phyloP scores from a whole-genome alignment of 306 rosid genomes.

The Rosa chinensis region DNA sequence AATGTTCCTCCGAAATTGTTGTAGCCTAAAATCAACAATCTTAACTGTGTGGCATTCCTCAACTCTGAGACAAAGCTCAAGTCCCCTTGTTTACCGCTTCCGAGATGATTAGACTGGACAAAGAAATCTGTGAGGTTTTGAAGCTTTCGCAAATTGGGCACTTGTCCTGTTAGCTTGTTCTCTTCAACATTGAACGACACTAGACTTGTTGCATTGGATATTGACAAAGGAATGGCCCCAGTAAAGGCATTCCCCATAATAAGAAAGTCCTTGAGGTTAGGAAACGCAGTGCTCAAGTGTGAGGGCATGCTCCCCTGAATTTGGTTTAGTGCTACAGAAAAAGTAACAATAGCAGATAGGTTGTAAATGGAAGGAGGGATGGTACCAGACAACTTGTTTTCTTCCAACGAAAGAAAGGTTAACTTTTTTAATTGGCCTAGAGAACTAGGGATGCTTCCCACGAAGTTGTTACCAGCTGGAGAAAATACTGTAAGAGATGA shows the following conservation, averaged over 20 bases:
- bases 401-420: not conserved
- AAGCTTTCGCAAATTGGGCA: not conserved
- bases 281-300: not conserved
- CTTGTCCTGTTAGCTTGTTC: not conserved
- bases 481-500: not conserved
- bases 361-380: not conserved
- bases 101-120: fast-evolving
- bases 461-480: not conserved
- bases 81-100: not conserved
- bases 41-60: not conserved
- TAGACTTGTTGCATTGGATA: not conserved
- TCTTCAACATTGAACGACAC: fast-evolving
- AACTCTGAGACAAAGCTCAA: too few species aligned
- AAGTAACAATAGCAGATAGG: not conserved
- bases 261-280: fast-evolving
- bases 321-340: not conserved
- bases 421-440: not conserved
- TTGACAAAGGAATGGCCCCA: not conserved
- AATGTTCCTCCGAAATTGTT: not conserved
- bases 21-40: fast-evolving
- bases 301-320: not conserved
- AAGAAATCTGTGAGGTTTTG: too few species aligned
- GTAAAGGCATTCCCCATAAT: fast-evolving
- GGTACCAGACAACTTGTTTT: not conserved
- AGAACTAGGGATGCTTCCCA: not conserved